Percentiles rank a stretch among this genome's conserved stretches.
These are phyloP conservation scores for Calonectria hawksworthii DNA, from an alignment of 2,329 filamentous ascomycete genomes.

Conservation along the genomic window DNA sequence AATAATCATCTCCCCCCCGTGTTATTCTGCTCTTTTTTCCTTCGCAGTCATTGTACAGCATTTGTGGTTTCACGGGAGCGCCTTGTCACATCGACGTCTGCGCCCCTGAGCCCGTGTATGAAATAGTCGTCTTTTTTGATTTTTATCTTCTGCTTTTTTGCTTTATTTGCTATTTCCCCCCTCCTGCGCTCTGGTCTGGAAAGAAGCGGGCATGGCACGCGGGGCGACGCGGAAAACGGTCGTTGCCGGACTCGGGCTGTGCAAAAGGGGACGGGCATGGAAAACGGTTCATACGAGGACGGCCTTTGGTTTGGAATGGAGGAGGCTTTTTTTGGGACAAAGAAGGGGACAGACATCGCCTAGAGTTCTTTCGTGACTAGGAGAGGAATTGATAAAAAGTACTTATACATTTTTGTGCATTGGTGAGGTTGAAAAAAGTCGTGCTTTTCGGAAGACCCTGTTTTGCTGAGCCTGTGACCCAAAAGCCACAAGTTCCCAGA, in stretches of 20 bases:
- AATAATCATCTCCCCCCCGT: conserved; percentile 11
- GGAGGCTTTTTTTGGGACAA: neutral
- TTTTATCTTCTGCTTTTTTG: neutral
- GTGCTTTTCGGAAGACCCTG: too few relatives aligned
- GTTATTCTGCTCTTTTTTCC: neutral
- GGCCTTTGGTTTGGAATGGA: neutral
- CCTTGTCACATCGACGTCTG: neutral
- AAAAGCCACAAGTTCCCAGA: too few relatives aligned
- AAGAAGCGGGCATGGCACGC: conserved; percentile 11
- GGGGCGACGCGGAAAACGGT: conserved; percentile 8
- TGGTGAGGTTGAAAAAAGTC: neutral
- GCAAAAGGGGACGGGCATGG: conserved; percentile 9
- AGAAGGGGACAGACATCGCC: neutral
- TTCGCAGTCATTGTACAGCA: conserved; percentile 16
- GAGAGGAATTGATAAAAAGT: conserved; percentile 20
- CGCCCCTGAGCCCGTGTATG: conserved; percentile 8
- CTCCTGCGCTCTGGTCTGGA: neutral
- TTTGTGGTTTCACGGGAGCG: conserved; percentile 1
- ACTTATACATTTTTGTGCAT: neutral
- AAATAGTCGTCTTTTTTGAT: conserved; percentile 14
- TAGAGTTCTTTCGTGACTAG: neutral
- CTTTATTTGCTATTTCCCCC: neutral
- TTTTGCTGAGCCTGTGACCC: too few relatives aligned
- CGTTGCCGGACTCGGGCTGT: conserved; percentile 15
- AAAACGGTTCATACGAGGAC: conserved; percentile 2